Evolutionary conservation across 305 asterid species (phyloP).

Genomic region (Fraxinus floribunda): DNA sequence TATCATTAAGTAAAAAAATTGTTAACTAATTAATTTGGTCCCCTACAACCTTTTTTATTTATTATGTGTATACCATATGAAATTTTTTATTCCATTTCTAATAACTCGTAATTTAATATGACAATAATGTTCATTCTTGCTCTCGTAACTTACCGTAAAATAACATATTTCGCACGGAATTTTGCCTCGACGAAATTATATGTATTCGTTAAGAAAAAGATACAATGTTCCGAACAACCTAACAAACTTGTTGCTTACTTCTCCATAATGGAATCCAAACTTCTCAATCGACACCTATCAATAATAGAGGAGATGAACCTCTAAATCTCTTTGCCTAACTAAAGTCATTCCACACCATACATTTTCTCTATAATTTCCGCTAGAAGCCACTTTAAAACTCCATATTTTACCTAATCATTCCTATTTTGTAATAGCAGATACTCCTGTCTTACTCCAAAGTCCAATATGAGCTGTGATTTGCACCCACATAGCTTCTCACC

Average conservation of each 20-base stretch:
- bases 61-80: neutral
- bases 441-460: neutral
- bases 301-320: neutral
- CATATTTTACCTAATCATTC: neutral
- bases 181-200: neutral
- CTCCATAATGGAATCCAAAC: neutral
- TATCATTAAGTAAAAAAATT: neutral
- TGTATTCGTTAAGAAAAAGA: neutral
- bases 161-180: neutral
- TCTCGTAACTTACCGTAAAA: no score
- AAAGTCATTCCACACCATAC: neutral
- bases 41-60: neutral
- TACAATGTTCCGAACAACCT: neutral
- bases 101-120: neutral
- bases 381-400: neutral
- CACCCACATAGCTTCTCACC: neutral
- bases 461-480: neutral
- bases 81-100: neutral
- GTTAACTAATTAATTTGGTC: neutral
- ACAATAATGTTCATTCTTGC: no score
- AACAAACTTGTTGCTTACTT: neutral
- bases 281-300: neutral
- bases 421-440: neutral
- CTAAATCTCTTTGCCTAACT: neutral
- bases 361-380: neutral